A percentile compares a stretch with the other conserved stretches of the same genome.
phyloP scores from a whole-genome alignment of 2,329 filamentous ascomycete genomes.

The Sphaceloma murrayae region DNA sequence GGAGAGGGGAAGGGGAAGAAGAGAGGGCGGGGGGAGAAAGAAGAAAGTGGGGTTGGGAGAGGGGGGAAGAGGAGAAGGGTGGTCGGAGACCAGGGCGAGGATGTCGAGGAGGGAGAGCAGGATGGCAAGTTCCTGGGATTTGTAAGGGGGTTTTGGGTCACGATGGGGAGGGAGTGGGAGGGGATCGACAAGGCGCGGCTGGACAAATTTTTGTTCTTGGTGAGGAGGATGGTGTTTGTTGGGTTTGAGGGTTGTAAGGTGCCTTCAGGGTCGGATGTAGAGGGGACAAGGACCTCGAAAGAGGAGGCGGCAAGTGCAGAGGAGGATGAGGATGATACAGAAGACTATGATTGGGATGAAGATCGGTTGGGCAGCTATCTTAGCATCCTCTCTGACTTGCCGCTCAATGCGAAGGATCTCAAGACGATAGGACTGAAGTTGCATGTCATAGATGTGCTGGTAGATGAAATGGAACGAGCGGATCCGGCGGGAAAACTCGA shows the following conservation, averaged over 20 bases:
- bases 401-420: conserved; percentile 37
- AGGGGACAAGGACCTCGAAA: conserved; percentile 32
- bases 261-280: conserved; percentile 37
- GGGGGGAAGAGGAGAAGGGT: background rate
- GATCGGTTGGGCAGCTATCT: conserved; percentile 27
- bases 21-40: background rate
- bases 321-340: conserved; percentile 30
- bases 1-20: background rate
- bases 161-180: conserved; percentile 43
- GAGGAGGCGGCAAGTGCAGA: conserved; percentile 31
- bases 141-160: conserved; percentile 43
- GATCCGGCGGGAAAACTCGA: conserved; percentile 39
- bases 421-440: conserved; percentile 73
- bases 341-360: conserved; percentile 24
- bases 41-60: too few species aligned
- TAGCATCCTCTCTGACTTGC: conserved; percentile 38
- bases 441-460: conserved; percentile 82
- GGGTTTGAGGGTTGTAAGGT: conserved; percentile 43
- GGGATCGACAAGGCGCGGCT: conserved; percentile 48
- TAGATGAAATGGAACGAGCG: conserved; percentile 75
- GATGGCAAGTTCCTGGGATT: conserved; percentile 25
- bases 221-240: conserved; percentile 67
- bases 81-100: background rate
- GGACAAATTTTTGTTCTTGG: conserved; percentile 86
- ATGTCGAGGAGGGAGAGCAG: background rate